Evolutionary conservation across 2,329 filamentous ascomycete genomes (phyloP), one percentile per base, ranked within the genome.

Genomic region (Fusarium continuum): DNA sequence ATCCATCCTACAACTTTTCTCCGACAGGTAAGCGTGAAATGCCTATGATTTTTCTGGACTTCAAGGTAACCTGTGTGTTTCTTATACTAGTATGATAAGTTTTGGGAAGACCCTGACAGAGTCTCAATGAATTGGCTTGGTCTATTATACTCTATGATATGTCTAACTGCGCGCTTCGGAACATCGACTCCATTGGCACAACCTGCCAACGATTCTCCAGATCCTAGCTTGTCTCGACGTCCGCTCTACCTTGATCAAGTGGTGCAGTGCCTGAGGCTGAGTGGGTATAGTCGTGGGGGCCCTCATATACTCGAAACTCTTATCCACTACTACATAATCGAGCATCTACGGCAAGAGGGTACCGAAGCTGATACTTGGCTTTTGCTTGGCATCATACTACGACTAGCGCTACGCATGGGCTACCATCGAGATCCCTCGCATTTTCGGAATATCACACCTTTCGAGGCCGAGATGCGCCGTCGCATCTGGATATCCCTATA

Each of bases 391-490:
- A 43, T 54, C 11, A 64, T 61, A 38, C 44, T 57, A 6, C 60
- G 64, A 31, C 48, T 64, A 22, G 62, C 62, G 7, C 19, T 65
- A 4, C 61, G 62, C 23, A 54, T 64, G 26, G 62, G 62, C 52
- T 65, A 61, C 6, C 56, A 65, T 23, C 56, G 60, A 8, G 62
- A 65, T 14, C 60, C 60, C 25, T 16, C 28, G 14, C 49, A 65
- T 26, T 65, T 65, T 22, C n/a, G 44, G 0, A 48, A 20, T 16
- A 55, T 65, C 49, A 36, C 60, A 6, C 70, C 78, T 1, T 84
- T 82, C 56, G 75, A 81, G 31, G 79, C 79, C 7, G 82, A 85
- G 72, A 83, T 83, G 77, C 76, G 80, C 9, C 74, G 80, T 28
- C 76, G 81, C 9, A 67, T 81, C 47, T 85, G 82, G 83, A 78